A percentile compares a stretch with the other conserved stretches of the same genome.
These are phyloP conservation scores for Auriscalpium microsporum DNA, from an alignment of 768 basidiomycete species.

Conservation along the genomic window DNA sequence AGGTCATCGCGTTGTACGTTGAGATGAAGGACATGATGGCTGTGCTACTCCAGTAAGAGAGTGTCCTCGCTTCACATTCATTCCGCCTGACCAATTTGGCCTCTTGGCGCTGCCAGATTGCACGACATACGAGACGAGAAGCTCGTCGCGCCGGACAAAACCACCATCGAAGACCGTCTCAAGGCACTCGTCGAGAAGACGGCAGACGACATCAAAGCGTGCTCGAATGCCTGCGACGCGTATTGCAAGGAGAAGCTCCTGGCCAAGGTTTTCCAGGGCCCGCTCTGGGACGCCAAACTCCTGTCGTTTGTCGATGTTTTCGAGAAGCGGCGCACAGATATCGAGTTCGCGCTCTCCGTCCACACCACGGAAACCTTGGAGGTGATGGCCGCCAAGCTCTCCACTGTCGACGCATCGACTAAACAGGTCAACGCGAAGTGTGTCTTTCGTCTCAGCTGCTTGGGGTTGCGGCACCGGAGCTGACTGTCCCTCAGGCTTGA, in stretches of 20 bases:
- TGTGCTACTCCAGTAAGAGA: constrained; percentile 4
- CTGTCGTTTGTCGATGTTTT: constrained; percentile 19
- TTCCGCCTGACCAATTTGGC: not conserved
- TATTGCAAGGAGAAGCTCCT: constrained; percentile 24
- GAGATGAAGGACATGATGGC: constrained; percentile 46
- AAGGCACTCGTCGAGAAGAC: constrained; percentile 21
- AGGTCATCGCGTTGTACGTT: constrained; percentile 35
- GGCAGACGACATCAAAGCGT: constrained; percentile 14
- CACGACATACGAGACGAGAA: constrained; percentile 23
- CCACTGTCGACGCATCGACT: not conserved
- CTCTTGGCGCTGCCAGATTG: constrained; percentile 17
- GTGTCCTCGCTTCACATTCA: no score
- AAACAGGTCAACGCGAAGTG: constrained; percentile 14
- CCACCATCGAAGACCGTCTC: constrained; percentile 26
- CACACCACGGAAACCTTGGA: constrained; percentile 17
- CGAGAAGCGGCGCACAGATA: constrained; percentile 16
- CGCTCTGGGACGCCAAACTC: constrained; percentile 22
- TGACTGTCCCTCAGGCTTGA: constrained; percentile 8
- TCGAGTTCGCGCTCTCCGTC: constrained; percentile 22
- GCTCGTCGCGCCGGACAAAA: constrained; percentile 24
- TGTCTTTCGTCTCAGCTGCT: not conserved
- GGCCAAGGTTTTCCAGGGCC: constrained; percentile 21
- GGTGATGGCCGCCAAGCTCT: constrained; percentile 7
- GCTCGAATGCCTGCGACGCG: constrained; percentile 24
- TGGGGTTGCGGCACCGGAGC: not conserved